Conservation (phyloP, 257 asterid species). For the Solanum appendiculatum region DNA sequence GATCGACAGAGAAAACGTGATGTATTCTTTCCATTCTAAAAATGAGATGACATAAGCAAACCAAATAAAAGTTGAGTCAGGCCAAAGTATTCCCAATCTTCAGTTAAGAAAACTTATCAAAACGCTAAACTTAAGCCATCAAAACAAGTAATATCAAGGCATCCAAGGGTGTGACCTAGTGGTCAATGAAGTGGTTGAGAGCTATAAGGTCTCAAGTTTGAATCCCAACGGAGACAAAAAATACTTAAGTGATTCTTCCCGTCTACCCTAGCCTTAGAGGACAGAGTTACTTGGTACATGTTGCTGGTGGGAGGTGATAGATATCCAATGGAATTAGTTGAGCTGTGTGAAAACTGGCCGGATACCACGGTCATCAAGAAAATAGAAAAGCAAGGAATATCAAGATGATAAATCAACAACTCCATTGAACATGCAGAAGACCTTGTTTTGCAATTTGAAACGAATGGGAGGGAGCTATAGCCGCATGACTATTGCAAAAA, state of each 20-base stretch:
- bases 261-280: neutral
- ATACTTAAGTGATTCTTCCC: too few species aligned
- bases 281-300: too few species aligned
- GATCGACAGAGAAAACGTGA: conserved; percentile 80
- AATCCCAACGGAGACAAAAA: too few species aligned
- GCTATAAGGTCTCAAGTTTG: too few species aligned
- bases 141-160: too few species aligned
- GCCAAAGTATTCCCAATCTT: neutral
- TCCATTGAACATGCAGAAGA: neutral
- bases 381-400: neutral
- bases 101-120: neutral
- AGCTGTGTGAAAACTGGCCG: too few species aligned
- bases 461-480: neutral
- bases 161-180: too few species aligned
- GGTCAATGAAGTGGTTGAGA: too few species aligned
- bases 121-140: neutral
- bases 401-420: neutral
- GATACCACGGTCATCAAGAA: too few species aligned
- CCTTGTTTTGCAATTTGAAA: neutral
- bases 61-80: neutral
- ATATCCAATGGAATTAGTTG: too few species aligned
- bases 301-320: too few species aligned
- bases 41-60: neutral
- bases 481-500: neutral
- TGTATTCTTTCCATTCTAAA: conserved; percentile 46